phyloP scores from a whole-genome alignment of 768 basidiomycete genomes.

The Mycena sanguinolenta region DNA sequence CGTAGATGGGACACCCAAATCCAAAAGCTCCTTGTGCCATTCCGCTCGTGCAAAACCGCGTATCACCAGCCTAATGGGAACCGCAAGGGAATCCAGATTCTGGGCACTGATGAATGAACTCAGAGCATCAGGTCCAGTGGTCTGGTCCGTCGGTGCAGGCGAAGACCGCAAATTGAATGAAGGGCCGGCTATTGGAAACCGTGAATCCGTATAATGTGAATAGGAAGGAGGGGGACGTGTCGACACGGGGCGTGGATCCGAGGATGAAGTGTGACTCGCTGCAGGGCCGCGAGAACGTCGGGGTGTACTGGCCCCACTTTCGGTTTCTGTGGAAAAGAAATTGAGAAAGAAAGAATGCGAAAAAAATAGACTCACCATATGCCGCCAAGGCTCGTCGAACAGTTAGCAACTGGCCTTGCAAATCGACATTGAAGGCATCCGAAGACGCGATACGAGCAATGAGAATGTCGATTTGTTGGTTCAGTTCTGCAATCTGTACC shows the following conservation, averaged over 20 bases:
- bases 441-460: background rate
- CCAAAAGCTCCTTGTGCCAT: conserved; percentile 5
- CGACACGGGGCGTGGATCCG: background rate
- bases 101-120: background rate
- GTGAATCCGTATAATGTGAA: too few species aligned
- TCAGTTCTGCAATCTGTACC: background rate
- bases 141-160: too few species aligned
- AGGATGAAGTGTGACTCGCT: too few species aligned
- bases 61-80: background rate
- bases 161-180: too few species aligned
- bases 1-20: background rate
- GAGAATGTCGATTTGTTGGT: background rate
- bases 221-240: too few species aligned
- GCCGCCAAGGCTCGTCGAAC: background rate
- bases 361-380: background rate
- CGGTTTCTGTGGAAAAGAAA: background rate
- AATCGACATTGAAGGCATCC: background rate
- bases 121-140: background rate
- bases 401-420: background rate
- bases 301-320: too few species aligned
- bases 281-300: too few species aligned
- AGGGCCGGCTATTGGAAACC: background rate
- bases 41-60: background rate
- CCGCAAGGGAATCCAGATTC: background rate
- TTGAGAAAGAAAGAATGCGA: background rate